Evolutionary conservation across 495 filamentous ascomycete species (phyloP).

Genomic region (Hypoxylon rickii): DNA sequence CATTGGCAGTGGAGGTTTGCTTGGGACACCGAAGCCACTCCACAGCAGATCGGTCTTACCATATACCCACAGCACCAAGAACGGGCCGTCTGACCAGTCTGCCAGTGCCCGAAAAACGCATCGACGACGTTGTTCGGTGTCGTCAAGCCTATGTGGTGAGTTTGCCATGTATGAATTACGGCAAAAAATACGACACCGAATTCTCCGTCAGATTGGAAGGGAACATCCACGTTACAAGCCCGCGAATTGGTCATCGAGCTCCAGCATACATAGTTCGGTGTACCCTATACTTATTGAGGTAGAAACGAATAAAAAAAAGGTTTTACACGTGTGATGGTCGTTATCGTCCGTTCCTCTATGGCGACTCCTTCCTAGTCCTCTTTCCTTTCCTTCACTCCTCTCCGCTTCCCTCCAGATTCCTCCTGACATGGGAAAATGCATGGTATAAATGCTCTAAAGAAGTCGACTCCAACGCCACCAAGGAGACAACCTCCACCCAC

Average conservation of each 20-base stretch:
- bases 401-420: neutral
- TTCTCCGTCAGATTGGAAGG: too few species aligned
- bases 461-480: slow-evolving; percentile 9
- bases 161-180: slow-evolving; percentile 10
- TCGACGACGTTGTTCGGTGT: neutral
- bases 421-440: slow-evolving; percentile 14
- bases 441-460: slow-evolving; percentile 23
- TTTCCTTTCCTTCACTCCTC: too few species aligned
- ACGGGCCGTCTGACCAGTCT: too few species aligned
- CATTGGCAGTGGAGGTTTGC: too few species aligned
- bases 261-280: too few species aligned
- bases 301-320: neutral
- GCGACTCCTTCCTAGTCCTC: neutral
- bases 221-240: too few species aligned
- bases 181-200: too few species aligned
- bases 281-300: neutral
- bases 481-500: neutral
- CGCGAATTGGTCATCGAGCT: too few species aligned
- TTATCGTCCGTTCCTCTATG: slow-evolving; percentile 24
- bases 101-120: too few species aligned
- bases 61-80: too few species aligned
- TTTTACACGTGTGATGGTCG: slow-evolving; percentile 14
- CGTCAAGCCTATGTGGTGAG: neutral
- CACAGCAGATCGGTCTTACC: too few species aligned
- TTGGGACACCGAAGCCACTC: neutral